Percentiles rank a stretch among this genome's conserved stretches.
Conservation (phyloP, 257 asterid species). For the Nyctanthes arbortristis region DNA sequence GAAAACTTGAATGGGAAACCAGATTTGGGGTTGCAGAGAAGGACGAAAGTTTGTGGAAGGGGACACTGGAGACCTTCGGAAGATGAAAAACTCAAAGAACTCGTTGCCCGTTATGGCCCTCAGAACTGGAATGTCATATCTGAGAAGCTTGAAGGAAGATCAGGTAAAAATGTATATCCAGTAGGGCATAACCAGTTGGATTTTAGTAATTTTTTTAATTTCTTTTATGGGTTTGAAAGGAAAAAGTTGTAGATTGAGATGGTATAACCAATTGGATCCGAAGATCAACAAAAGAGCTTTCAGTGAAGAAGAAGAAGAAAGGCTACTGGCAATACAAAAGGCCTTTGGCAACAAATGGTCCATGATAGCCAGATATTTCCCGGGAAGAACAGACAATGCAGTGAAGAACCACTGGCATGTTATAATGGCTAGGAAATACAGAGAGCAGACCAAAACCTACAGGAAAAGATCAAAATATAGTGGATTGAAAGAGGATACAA, state of each 20-base stretch:
- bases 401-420: conserved; percentile 65
- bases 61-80: conserved; percentile 70
- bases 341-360: conserved; percentile 56
- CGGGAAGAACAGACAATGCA: conserved; percentile 58
- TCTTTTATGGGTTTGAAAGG: conserved; percentile 28
- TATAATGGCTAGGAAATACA: conserved; percentile 42
- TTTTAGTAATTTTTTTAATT: background rate
- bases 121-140: conserved; percentile 67
- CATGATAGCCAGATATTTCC: conserved; percentile 42
- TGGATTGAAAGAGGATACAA: too few relatives aligned
- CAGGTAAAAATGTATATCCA: conserved; percentile 35
- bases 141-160: conserved; percentile 51
- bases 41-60: conserved; percentile 27
- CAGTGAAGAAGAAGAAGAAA: conserved; percentile 48
- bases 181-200: background rate
- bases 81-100: conserved; percentile 51
- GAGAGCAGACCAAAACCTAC: conserved; percentile 34
- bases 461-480: conserved; percentile 19
- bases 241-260: conserved; percentile 60
- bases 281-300: conserved; percentile 45
- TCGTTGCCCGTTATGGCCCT: conserved; percentile 54
- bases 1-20: conserved; percentile 24
- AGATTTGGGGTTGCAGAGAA: conserved; percentile 18
- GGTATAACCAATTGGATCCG: conserved; percentile 61
- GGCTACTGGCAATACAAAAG: conserved; percentile 42